Evolutionary conservation across 257 asterid genomes (phyloP), one percentile per base, ranked within the genome.

Genomic region (Solanum sejunctum): DNA sequence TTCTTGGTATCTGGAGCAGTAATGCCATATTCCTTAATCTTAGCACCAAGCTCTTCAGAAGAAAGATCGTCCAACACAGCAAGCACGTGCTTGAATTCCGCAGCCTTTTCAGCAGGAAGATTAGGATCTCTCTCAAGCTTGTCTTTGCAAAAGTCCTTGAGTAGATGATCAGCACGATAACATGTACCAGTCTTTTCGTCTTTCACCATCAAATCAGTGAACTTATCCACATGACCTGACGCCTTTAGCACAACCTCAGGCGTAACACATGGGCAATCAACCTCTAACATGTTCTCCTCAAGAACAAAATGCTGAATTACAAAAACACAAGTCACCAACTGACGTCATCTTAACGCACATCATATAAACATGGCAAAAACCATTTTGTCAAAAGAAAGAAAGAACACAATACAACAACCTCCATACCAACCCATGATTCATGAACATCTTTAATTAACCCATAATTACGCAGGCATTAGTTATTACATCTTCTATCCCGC

Each of bases 121-220:
- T 73, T 86, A 55, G 83, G 67, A 63, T 88, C 88, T 79, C 82
- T 86, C 87, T 88, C 90, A 60, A 88, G 87, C 82, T 86, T 88
- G 81, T 88, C 90, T 39, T 86, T 86, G 72, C 88, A 86, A 32
- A 79, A 88, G 83, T 88, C 90, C 80, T 88, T 88, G 54, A 88
- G 88, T 75, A 88, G 70, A 73, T 88, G 90, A 84, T 88, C 90
- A 18, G 88, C 90, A 17, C 90, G 85, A 81, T 85, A 88, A 63
- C 87, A 88, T 23, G 85, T 72, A 54, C 90, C 90, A 1, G 87
- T 86, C 85, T 86, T 86, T 60, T 86, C 90, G 11, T 88, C 90
- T 85, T 84, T 88, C 20, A 88, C 90, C 90, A 88, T 88, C 41
- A 88, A 87, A 75, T 85, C 89, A 20, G 89, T 87, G 61, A 87